Base-by-base conservation (phyloP, 2,329 filamentous ascomycete genomes). In the Celoporthe dispersa region DNA sequence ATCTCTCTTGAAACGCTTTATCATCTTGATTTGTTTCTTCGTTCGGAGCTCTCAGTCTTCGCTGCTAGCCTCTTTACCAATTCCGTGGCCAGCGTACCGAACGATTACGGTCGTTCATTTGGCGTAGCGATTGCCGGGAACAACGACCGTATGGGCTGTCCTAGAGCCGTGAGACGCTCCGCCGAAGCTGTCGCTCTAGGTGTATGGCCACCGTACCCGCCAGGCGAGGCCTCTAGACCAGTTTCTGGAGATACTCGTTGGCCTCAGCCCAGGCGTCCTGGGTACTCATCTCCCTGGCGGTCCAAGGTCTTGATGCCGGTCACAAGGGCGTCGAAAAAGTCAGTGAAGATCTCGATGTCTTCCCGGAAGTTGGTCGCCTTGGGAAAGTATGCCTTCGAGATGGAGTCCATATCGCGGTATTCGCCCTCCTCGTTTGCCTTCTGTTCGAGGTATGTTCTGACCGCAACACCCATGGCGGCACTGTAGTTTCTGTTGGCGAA, bases 251-350 rank as follows among this genome's bases (percentile, higher is more conserved):
- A 76, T 88, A 91, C 35, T 81, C 79, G 69, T 84, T 83, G 1
- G 88, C 87, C 75, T 83, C 84, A 73, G 84, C 80, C 88, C 88
- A 91, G 22, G 81, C 80, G 14, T 79, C 77, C 78, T 83, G 86
- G 73, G 87, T 85, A 1, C 76, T 78, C 22, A 90, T 75, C 73
- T 86, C 83, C n/a, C 67, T 84, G 81, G 37, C 78, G 79, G 64
- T 82, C 82, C 11, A 91, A 77, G 12, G 82, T 84, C 78, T 87
- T 84, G n/a, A 91, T 79, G 57, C 88, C 89, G 28, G 82, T 82
- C 73, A 86, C 82, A 48, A 91, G 77, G 5, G 88, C 87, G 68
- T 85, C 82, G 73, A 91, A 86, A 76, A 91, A 89, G 44, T 82
- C 82, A 73, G 85, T 86, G 57, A 84, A 85, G 33, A 88, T 83